Evolutionary conservation across 2,329 filamentous ascomycete species (phyloP).

Genomic region (Ciborinia camelliae): DNA sequence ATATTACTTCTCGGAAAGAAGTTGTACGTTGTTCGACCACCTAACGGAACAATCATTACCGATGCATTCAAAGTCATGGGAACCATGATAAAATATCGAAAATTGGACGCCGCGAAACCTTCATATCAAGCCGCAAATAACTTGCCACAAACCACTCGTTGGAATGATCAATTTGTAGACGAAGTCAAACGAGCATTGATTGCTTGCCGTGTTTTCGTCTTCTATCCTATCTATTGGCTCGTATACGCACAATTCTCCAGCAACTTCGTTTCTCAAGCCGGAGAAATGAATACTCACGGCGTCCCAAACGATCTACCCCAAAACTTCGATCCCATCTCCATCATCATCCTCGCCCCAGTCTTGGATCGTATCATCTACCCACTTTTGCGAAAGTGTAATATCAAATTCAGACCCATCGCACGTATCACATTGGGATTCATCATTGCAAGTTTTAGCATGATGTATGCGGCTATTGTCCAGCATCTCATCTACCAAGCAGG

Average conservation of each 20-base stretch:
- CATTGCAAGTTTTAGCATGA: conserved; percentile 13
- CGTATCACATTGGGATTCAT: conserved; percentile 61
- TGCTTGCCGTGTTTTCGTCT: conserved; percentile 57
- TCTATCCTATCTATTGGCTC: conserved; percentile 60
- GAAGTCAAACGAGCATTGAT: conserved; percentile 50
- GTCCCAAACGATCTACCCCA: conserved; percentile 59
- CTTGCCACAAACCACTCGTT: conserved; percentile 15
- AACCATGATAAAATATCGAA: conserved; percentile 49
- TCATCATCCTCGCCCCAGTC: conserved; percentile 55
- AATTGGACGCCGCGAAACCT: conserved; percentile 58
- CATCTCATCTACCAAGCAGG: conserved; percentile 57
- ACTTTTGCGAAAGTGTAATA: conserved; percentile 48
- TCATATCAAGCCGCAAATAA: conserved; percentile 50
- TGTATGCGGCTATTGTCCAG: conserved; percentile 20
- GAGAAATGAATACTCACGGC: conserved; percentile 49
- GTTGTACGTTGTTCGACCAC: conserved; percentile 52
- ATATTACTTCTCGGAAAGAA: conserved; percentile 50
- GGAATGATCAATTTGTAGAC: conserved; percentile 45
- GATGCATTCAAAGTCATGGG: conserved; percentile 61
- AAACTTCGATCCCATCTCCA: conserved; percentile 57
- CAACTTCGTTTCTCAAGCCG: conserved; percentile 58
- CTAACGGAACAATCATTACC: conserved; percentile 61
- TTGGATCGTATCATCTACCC: conserved; percentile 56
- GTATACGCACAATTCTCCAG: conserved; percentile 44
- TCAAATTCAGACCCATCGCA: conserved; percentile 56